Percentiles rank a stretch among this genome's conserved stretches.
phyloP scores from a whole-genome alignment of 2,329 filamentous ascomycete genomes.

The Sclerotinia trifoliorum region DNA sequence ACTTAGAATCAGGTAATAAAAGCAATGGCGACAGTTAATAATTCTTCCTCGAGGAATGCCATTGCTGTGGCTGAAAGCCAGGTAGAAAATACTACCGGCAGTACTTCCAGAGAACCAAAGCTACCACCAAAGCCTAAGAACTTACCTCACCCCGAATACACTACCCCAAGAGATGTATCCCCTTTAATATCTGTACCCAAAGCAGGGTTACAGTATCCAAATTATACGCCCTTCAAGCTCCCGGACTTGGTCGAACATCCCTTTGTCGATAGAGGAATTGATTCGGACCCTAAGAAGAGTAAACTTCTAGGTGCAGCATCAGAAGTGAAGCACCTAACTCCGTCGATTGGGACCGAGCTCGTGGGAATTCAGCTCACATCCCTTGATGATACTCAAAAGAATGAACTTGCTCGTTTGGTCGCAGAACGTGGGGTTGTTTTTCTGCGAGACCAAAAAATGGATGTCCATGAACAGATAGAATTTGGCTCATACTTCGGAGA shows the following conservation, averaged over 20 bases:
- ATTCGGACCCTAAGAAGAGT: constrained; percentile 44
- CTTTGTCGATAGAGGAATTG: constrained; percentile 19
- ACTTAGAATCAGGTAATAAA: background rate
- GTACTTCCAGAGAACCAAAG: background rate
- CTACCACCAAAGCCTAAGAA: constrained; percentile 20
- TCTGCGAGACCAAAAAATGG: constrained; percentile 48
- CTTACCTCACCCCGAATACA: constrained; percentile 19
- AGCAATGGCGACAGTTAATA: constrained; percentile 1
- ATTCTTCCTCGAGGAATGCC: background rate
- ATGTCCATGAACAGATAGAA: constrained; percentile 44
- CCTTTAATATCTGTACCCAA: constrained; percentile 15
- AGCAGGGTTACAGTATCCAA: constrained; percentile 21
- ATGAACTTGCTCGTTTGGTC: constrained; percentile 70
- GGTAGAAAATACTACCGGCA: background rate
- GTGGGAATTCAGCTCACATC: constrained; percentile 66
- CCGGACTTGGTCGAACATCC: constrained; percentile 19
- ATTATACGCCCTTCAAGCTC: constrained; percentile 22
- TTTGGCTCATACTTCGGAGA: constrained; percentile 49
- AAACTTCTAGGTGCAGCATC: constrained; percentile 39
- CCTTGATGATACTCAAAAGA: constrained; percentile 65
- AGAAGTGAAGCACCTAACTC: constrained; percentile 48
- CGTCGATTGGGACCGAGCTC: constrained; percentile 69
- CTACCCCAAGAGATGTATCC: constrained; percentile 14
- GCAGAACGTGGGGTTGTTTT: constrained; percentile 56
- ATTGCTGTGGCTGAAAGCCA: background rate